phyloP scores from a whole-genome alignment of 179 eudicot genomes.

The Drosera spatulata region DNA sequence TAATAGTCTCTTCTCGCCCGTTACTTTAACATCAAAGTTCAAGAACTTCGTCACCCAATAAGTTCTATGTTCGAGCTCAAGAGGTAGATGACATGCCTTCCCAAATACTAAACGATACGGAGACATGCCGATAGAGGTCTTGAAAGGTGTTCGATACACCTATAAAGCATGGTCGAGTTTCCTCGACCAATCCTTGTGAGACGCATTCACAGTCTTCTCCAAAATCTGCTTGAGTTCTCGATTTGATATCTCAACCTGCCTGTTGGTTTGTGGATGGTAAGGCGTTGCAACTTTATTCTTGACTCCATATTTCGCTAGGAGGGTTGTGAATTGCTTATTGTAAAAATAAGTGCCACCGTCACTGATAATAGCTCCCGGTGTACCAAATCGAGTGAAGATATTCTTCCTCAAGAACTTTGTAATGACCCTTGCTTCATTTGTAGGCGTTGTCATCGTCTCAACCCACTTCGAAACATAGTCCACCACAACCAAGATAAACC shows the following conservation, averaged over 20 bases:
- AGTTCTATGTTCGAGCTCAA: no score
- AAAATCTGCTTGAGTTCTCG: background rate
- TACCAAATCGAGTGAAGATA: background rate
- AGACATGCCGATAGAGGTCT: background rate
- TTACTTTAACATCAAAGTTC: no score
- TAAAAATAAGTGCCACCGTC: background rate
- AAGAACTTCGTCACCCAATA: no score
- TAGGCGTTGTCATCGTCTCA: background rate
- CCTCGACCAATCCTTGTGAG: background rate
- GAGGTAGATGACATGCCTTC: no score
- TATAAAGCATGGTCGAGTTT: background rate
- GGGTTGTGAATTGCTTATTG: background rate
- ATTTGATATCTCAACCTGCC: background rate
- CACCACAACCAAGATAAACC: background rate
- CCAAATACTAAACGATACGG: no score
- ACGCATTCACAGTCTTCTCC: background rate
- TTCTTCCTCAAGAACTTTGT: background rate
- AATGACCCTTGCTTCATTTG: background rate
- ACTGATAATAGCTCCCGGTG: background rate
- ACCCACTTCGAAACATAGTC: no score
- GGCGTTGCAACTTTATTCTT: background rate
- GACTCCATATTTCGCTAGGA: background rate
- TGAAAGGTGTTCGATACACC: background rate
- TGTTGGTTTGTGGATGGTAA: background rate
- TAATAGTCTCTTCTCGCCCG: no score